These are phyloP conservation scores for Zymoseptoria ardabiliae DNA, from an alignment of 2,329 filamentous ascomycete species.

Conservation along the genomic window DNA sequence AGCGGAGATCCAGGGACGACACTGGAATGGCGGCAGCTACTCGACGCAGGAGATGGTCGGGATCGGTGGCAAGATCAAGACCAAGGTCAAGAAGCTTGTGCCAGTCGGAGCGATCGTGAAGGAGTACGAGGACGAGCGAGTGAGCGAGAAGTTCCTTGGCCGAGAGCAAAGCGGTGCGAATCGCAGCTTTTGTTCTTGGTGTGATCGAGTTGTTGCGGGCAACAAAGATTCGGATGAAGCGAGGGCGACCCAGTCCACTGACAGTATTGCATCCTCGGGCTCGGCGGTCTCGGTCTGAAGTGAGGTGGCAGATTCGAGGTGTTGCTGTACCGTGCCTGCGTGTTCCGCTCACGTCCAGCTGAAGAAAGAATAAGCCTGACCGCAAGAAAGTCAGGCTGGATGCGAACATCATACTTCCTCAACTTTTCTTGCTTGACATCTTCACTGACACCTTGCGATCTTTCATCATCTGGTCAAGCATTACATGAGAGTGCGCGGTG, in stretches of 20 bases:
- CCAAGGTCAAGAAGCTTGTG: constrained; percentile 76
- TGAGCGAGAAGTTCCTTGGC: constrained; percentile 56
- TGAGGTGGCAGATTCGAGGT: no score
- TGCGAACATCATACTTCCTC: no score
- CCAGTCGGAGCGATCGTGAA: constrained; percentile 76
- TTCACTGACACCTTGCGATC: no score
- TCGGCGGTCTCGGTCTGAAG: constrained; percentile 2
- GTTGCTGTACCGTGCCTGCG: no score
- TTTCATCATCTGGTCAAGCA: no score
- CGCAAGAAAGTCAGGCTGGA: no score
- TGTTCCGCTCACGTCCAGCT: no score
- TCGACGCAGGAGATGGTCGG: constrained; percentile 83
- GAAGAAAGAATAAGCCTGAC: no score
- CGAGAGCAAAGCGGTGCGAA: constrained; percentile 61
- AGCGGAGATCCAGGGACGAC: constrained; percentile 20
- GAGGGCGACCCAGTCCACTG: constrained; percentile 14
- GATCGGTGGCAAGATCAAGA: constrained; percentile 80
- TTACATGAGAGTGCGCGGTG: no score
- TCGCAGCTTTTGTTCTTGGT: constrained; percentile 91
- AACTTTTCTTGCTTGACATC: no score
- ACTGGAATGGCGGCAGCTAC: constrained; percentile 62
- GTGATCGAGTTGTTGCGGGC: constrained; percentile 47
- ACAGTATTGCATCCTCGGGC: constrained; percentile 22
- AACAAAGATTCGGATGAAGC: constrained; percentile 23
- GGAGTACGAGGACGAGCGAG: constrained; percentile 74